phyloP scores from a whole-genome alignment of 1,139 yeast genomes.

The Blastobotrys raffinosifermentans region DNA sequence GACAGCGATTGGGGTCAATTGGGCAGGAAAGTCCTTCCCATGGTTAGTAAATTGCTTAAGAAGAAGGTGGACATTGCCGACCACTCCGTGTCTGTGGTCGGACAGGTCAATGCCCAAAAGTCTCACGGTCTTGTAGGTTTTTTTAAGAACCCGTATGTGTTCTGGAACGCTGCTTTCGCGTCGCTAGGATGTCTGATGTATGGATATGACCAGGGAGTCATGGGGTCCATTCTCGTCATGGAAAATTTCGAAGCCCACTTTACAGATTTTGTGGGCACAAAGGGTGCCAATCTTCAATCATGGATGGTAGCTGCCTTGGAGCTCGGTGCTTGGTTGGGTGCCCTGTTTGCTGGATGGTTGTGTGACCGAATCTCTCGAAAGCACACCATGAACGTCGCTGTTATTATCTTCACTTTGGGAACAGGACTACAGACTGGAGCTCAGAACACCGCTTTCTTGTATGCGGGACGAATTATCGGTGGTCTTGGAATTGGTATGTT shows the following conservation, averaged over 20 bases:
- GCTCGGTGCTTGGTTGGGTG: constrained; percentile 30
- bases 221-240: constrained; percentile 53
- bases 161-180: constrained; percentile 37
- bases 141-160: constrained; percentile 24
- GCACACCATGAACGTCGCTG: constrained; percentile 46
- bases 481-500: constrained; percentile 49
- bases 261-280: constrained; percentile 45
- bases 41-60: no score
- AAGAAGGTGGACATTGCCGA: constrained; percentile 14
- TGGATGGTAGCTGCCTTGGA: constrained; percentile 29
- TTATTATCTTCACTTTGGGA: constrained; percentile 53
- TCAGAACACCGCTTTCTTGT: constrained; percentile 22
- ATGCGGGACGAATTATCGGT: constrained; percentile 52
- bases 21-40: no score
- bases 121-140: constrained; percentile 17
- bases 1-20: no score
- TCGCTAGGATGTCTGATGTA: constrained; percentile 31
- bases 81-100: constrained; percentile 22
- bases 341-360: constrained; percentile 24
- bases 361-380: constrained; percentile 28
- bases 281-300: constrained; percentile 48
- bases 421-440: constrained; percentile 57
- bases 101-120: constrained; percentile 18
- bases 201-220: constrained; percentile 45
- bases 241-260: constrained; percentile 42